A percentile compares a stretch with the other conserved stretches of the same genome.
phyloP scores from a whole-genome alignment of 805 yeast genomes.

The Sugiyamaella mastotermitis region DNA sequence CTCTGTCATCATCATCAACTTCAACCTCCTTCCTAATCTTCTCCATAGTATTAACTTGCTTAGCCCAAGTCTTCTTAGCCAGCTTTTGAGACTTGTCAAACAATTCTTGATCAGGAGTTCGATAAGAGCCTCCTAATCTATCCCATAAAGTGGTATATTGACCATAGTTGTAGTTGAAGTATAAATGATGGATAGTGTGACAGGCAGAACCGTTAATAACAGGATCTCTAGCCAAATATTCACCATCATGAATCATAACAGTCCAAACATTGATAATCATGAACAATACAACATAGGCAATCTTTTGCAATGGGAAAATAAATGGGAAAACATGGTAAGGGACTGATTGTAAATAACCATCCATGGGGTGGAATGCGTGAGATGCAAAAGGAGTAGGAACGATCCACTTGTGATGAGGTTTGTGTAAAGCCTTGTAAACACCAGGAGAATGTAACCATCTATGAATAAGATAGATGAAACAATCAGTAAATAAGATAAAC shows the following conservation, averaged over 20 bases:
- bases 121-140: slow-evolving; percentile 87
- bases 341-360: slow-evolving; percentile 86
- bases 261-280: slow-evolving; percentile 97
- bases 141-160: slow-evolving; percentile 99
- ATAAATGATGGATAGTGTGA: slow-evolving; percentile 93
- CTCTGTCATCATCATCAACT: slow-evolving; percentile 67
- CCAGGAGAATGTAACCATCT: slow-evolving; percentile 90
- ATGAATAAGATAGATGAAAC: slow-evolving; percentile 86
- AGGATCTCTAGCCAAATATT: slow-evolving; percentile 88
- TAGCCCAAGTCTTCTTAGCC: slow-evolving; percentile 57
- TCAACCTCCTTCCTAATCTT: slow-evolving; percentile 72
- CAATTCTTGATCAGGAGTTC: slow-evolving; percentile 83
- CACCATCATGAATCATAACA: slow-evolving; percentile 97
- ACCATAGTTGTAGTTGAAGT: slow-evolving; percentile 97
- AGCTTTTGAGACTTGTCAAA: slow-evolving; percentile 59
- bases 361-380: slow-evolving; percentile 98
- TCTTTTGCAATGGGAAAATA: slow-evolving; percentile 85
- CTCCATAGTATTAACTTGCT: slow-evolving; percentile 72
- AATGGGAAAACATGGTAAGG: slow-evolving; percentile 94
- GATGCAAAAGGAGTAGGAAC: slow-evolving; percentile 98
- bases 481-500: slow-evolving; percentile 89
- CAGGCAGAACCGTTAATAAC: slow-evolving; percentile 97
- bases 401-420: slow-evolving; percentile 99
- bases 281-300: slow-evolving; percentile 74
- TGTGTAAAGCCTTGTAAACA: slow-evolving; percentile 81